These are phyloP conservation scores for Hsuehochloa calcarea DNA, from an alignment of 176 grass and related monocot species.

Conservation along the genomic window DNA sequence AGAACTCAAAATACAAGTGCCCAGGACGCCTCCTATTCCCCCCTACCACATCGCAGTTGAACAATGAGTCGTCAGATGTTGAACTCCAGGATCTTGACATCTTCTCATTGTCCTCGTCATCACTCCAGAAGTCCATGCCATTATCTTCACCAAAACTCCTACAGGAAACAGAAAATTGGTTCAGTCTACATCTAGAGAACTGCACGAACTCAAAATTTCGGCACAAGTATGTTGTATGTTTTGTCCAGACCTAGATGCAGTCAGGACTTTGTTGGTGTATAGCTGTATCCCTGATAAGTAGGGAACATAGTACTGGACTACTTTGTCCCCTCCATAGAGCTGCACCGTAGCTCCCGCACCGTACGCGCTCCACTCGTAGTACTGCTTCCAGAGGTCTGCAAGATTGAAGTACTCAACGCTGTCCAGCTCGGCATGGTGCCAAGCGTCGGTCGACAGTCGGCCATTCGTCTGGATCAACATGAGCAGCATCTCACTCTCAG, in stretches of 20 bases:
- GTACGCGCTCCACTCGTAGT: slow-evolving; percentile 78
- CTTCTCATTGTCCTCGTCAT: slow-evolving; percentile 52
- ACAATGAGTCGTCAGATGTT: slow-evolving; percentile 48
- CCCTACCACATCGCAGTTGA: slow-evolving; percentile 35
- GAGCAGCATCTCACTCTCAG: slow-evolving; percentile 11
- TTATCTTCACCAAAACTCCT: slow-evolving; percentile 65
- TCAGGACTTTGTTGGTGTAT: slow-evolving; percentile 57
- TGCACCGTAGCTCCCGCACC: slow-evolving; percentile 54
- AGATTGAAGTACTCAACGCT: slow-evolving; percentile 67
- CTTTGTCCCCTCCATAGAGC: slow-evolving; percentile 46
- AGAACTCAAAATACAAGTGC: slow-evolving; percentile 73
- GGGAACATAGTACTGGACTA: slow-evolving; percentile 75
- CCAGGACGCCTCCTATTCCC: slow-evolving; percentile 45
- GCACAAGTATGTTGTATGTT: not conserved
- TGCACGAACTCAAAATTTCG: not conserved
- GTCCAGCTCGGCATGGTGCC: slow-evolving; percentile 38
- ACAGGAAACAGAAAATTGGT: slow-evolving; percentile 23
- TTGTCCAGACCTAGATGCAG: slow-evolving; percentile 49
- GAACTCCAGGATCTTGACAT: slow-evolving; percentile 60
- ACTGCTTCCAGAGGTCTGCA: slow-evolving; percentile 69
- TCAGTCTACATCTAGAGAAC: slow-evolving; percentile 12
- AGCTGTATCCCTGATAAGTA: slow-evolving; percentile 86
- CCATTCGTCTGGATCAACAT: slow-evolving; percentile 47
- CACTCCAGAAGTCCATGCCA: slow-evolving; percentile 54
- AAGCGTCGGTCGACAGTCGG: slow-evolving; percentile 15